These are phyloP conservation scores for Spencermartinsiella ligniputridi DNA, from an alignment of 1,139 yeast genomes.

Conservation along the genomic window DNA sequence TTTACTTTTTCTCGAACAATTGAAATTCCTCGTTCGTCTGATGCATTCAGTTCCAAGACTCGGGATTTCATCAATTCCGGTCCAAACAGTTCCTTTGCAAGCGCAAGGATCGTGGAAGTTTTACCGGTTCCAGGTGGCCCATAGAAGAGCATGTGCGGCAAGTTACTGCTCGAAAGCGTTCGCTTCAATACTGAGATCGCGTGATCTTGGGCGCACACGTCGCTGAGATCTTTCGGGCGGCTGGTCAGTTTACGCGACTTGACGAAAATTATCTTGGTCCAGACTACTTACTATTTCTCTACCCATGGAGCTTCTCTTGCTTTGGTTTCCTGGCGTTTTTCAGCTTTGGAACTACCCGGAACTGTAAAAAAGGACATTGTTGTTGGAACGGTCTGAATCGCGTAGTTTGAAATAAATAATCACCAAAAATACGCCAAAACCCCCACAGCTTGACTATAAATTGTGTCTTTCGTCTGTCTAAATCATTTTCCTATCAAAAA, in stretches of 20 bases:
- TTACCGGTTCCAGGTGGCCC: conserved; percentile 99
- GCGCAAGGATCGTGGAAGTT: conserved; percentile 85
- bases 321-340: not conserved
- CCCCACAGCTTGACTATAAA: too few species aligned
- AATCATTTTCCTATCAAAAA: too few species aligned
- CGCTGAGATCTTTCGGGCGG: conserved; percentile 78
- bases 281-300: conserved; percentile 54
- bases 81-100: conserved; percentile 80
- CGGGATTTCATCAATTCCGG: conserved; percentile 58
- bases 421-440: too few species aligned
- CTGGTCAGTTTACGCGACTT: too few species aligned
- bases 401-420: too few species aligned
- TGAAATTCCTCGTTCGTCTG: conserved; percentile 93
- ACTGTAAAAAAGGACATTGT: conserved; percentile 13
- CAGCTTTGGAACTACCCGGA: conserved; percentile 6
- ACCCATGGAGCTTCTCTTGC: conserved; percentile 55
- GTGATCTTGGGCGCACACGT: conserved; percentile 88
- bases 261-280: too few species aligned
- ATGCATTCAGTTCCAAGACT: conserved; percentile 89
- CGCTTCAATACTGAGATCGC: conserved; percentile 81
- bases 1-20: conserved; percentile 89
- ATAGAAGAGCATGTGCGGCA: conserved; percentile 93
- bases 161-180: conserved; percentile 66
- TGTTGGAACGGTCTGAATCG: too few species aligned
- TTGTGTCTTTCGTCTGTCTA: too few species aligned